These are phyloP conservation scores for Trichoderma sp. DNA, from an alignment of 2,329 filamentous ascomycete species.

Conservation along the genomic window DNA sequence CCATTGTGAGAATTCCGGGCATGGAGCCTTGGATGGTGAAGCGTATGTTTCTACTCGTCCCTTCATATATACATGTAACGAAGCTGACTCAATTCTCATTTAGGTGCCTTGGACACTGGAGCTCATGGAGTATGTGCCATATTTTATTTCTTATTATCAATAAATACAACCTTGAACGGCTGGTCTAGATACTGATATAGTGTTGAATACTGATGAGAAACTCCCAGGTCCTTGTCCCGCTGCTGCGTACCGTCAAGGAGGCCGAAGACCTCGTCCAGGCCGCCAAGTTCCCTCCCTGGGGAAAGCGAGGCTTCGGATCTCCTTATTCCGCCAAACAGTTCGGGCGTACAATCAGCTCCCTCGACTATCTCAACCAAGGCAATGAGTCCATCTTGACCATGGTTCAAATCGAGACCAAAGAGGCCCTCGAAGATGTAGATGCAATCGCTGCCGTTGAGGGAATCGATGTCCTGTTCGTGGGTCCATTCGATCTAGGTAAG, in stretches of 20 bases:
- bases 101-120: constrained; percentile 49
- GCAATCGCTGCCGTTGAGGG: constrained; percentile 59
- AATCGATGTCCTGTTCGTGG: constrained; percentile 63
- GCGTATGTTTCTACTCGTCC: constrained; percentile 27
- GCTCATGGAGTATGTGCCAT: constrained; percentile 47
- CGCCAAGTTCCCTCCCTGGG: constrained; percentile 50
- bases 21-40: constrained; percentile 47
- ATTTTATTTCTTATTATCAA: neutral
- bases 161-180: neutral
- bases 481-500: constrained; percentile 61
- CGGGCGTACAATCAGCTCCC: constrained; percentile 42
- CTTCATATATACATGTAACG: neutral
- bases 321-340: constrained; percentile 45
- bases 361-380: constrained; percentile 49
- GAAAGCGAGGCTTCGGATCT: constrained; percentile 49
- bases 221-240: constrained; percentile 45
- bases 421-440: constrained; percentile 58
- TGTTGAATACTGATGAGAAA: neutral
- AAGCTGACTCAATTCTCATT: neutral
- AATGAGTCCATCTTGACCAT: constrained; percentile 57
- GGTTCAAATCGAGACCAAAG: constrained; percentile 65
- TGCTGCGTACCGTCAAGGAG: constrained; percentile 43
- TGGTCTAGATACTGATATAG: neutral
- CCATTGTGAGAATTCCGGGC: constrained; percentile 53
- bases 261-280: constrained; percentile 44